Conservation (phyloP, 2,329 filamentous ascomycete genomes). For the Neoscytalidium dimidiatum region DNA sequence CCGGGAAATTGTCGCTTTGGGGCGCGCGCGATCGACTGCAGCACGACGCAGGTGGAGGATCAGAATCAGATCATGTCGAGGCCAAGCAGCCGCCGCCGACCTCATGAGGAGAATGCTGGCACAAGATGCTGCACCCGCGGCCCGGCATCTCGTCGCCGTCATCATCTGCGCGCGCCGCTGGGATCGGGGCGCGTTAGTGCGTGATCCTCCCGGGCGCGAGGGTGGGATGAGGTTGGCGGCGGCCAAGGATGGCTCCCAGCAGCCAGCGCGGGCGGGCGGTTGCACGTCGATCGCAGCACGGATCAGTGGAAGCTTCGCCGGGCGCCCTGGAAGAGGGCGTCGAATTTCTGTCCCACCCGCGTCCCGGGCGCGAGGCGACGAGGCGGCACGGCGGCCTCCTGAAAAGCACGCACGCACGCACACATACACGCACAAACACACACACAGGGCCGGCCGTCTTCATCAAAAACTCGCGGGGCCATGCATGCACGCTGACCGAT, state of each 20-base stretch:
- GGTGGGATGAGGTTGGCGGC: constrained; percentile 16
- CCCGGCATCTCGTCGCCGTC: constrained; percentile 14
- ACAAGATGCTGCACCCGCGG: constrained; percentile 15
- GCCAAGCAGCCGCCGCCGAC: constrained; percentile 6
- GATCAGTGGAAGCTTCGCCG: constrained; percentile 14
- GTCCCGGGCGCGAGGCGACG: background rate
- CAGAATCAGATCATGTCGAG: constrained; percentile 14
- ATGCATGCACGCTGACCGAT: constrained; percentile 9
- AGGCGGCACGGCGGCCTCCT: background rate
- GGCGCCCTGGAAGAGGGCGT: background rate
- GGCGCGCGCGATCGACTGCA: constrained; percentile 15
- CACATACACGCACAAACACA: no score
- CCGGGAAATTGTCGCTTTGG: constrained; percentile 10
- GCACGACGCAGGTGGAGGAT: constrained; percentile 10
- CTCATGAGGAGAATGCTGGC: constrained; percentile 5
- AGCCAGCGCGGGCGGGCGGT: constrained; percentile 15
- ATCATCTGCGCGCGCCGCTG: constrained; percentile 15
- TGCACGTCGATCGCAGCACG: constrained; percentile 17
- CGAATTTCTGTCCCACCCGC: constrained; percentile 5
- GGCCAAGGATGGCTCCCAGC: constrained; percentile 14
- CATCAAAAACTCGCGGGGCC: constrained; percentile 16
- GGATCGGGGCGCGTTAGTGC: constrained; percentile 16
- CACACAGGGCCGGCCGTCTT: constrained; percentile 3
- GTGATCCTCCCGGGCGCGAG: constrained; percentile 17
- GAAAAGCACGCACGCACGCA: background rate